Percentiles rank a stretch among this genome's conserved stretches.
Conservation (phyloP, 1,139 yeast species). For the Kodamaea ohmeri region DNA sequence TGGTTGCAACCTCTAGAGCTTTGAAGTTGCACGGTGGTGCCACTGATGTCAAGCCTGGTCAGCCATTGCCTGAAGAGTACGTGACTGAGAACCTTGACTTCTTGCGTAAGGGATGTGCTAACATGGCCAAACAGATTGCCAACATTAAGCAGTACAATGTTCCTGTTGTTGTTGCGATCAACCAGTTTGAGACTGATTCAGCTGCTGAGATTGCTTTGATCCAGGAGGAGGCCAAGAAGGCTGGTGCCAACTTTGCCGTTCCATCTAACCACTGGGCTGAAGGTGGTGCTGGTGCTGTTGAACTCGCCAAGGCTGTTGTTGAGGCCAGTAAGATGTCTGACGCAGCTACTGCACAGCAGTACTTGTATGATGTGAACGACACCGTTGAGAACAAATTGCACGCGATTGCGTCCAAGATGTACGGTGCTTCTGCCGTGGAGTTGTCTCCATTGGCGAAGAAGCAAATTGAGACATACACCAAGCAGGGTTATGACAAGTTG, state of each 20-base stretch:
- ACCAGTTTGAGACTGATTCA: constrained; percentile 70
- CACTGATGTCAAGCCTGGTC: constrained; percentile 81
- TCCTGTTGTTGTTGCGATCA: constrained; percentile 79
- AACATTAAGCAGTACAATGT: constrained; percentile 70
- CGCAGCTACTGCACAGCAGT: constrained; percentile 42
- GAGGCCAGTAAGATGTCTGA: constrained; percentile 46
- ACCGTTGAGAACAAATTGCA: constrained; percentile 62
- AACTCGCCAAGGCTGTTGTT: constrained; percentile 67
- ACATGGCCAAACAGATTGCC: constrained; percentile 70
- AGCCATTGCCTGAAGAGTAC: constrained; percentile 66
- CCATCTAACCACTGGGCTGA: constrained; percentile 78
- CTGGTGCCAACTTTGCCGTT: constrained; percentile 77
- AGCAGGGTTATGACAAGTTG: constrained; percentile 69
- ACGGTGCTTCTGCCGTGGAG: constrained; percentile 70
- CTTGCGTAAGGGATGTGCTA: constrained; percentile 64
- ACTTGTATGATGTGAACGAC: constrained; percentile 58
- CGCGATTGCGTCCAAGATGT: constrained; percentile 69
- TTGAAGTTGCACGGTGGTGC: constrained; percentile 83
- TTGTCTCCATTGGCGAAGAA: constrained; percentile 63
- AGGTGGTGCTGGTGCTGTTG: constrained; percentile 75
- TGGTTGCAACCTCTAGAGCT: constrained; percentile 80
- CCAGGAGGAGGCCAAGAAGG: constrained; percentile 59
- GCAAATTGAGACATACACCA: constrained; percentile 63
- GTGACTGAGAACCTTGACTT: constrained; percentile 62
- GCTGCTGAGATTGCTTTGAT: constrained; percentile 64